These are phyloP conservation scores for Pythium sp. DNA, from an alignment of 352 stramenopile species.

Conservation along the genomic window DNA sequence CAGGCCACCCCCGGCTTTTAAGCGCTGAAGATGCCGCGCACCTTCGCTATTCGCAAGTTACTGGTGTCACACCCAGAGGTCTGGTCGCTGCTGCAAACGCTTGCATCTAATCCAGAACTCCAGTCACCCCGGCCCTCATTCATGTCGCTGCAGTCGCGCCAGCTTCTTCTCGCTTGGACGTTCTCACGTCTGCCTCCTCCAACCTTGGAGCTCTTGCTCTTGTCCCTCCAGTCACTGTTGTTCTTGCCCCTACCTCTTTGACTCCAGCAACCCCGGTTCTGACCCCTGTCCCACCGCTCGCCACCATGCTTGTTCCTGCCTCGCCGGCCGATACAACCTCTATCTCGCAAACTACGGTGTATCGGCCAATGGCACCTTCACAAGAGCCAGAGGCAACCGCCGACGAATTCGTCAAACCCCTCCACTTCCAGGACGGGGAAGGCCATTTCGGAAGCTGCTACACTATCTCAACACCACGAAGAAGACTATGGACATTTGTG, in stretches of 20 bases:
- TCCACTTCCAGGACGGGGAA: too few relatives aligned
- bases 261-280: not conserved
- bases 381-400: not conserved
- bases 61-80: not conserved
- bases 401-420: not conserved
- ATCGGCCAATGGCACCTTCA: not conserved
- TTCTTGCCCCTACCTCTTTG: not conserved
- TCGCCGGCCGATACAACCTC: not conserved
- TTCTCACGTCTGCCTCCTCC: not conserved
- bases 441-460: too few relatives aligned
- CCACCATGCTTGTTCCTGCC: not conserved
- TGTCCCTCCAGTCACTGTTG: not conserved
- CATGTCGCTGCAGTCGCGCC: not conserved
- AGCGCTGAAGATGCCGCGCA: too few relatives aligned
- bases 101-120: not conserved
- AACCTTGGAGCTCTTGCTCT: not conserved
- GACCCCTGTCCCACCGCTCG: not conserved
- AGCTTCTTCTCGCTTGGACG: not conserved
- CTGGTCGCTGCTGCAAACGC: not conserved
- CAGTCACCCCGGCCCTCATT: not conserved
- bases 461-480: too few relatives aligned
- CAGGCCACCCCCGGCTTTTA: too few relatives aligned
- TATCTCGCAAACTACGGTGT: not conserved
- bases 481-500: too few relatives aligned
- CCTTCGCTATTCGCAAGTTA: too few relatives aligned